Evolutionary conservation across 2,329 filamentous ascomycete species (phyloP), one percentile per base, ranked within the genome.

Genomic region (Achaetomium macrosporum): DNA sequence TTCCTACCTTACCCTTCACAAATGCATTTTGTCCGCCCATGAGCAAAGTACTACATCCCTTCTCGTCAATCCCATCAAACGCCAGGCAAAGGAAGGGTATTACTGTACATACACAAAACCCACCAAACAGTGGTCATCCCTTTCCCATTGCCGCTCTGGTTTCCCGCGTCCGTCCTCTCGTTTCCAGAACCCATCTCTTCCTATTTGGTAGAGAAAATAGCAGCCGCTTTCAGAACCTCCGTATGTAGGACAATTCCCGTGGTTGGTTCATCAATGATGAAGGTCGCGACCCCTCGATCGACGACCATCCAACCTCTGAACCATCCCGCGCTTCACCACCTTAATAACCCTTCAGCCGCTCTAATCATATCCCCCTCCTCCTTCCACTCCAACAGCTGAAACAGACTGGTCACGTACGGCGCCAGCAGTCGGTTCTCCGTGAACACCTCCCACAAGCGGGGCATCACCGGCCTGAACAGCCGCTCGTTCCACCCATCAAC

Each of bases 371-470:
- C 54, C 51, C 33, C 41, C 41, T 47, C 53, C 16, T n/a, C 37
- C 36, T 45, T 51, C 29, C 16, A 36, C 36, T 59, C 57, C 45
- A 68, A 57, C 41, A 70, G 48, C 63, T 69, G 64, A 25, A 70
- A 63, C 31, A 71, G 53, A 16, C 62, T 65, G 16, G 62, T 59
- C 31, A 71, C 58, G 49, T 69, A 65, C 33, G 63, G 61, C 42
- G 66, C 80, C 70, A 86, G 66, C 51, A 76, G 73, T 66, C 73
- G 75, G 59, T 90, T 90, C 66, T 88, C 82, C 31, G 83, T 79
- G 71, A 88, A 77, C 41, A 88, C 78, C 66, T 85, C 85, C 63
- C 81, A 87, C 17, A 89, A 69, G 35, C 83, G 79, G 11, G 79
- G 75, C 64, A 83, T 74, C 49, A 86, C 76, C 0, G 83, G 81